Percentiles rank a stretch among this genome's conserved stretches.
Evolutionary conservation across 805 yeast genomes (phyloP).

Genomic region (Kodamaea jinghongensis): DNA sequence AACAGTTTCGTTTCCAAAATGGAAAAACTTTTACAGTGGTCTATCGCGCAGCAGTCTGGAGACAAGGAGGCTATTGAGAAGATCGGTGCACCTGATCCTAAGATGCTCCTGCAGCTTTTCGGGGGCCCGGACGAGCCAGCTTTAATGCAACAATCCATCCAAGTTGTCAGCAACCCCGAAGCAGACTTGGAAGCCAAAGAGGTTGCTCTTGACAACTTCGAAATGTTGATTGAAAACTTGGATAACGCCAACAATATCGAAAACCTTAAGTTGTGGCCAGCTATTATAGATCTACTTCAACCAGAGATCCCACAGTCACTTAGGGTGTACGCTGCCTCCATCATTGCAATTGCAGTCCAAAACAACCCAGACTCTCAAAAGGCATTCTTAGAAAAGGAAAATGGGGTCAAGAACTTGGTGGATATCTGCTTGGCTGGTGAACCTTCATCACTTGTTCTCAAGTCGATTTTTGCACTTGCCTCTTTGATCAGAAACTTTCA

Average conservation of each 20-base stretch:
- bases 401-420: constrained; percentile 48
- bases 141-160: constrained; percentile 76
- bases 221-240: constrained; percentile 87
- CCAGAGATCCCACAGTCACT: constrained; percentile 38
- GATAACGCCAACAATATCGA: constrained; percentile 95
- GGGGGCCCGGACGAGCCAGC: constrained; percentile 84
- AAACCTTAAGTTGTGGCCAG: constrained; percentile 77
- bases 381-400: constrained; percentile 53
- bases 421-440: constrained; percentile 27
- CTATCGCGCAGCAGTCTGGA: constrained; percentile 71
- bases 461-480: constrained; percentile 77
- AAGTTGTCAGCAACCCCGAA: constrained; percentile 55
- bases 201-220: constrained; percentile 84
- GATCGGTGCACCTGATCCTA: constrained; percentile 76
- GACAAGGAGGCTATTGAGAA: constrained; percentile 64
- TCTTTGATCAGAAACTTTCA: constrained; percentile 68
- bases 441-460: constrained; percentile 43
- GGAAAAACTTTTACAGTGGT: constrained; percentile 94
- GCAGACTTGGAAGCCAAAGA: constrained; percentile 61
- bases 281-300: constrained; percentile 54
- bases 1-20: constrained; percentile 31
- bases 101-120: constrained; percentile 72
- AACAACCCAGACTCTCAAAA: constrained; percentile 78
- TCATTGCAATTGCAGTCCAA: constrained; percentile 89
- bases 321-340: constrained; percentile 61